These are phyloP conservation scores for Psidium guajava DNA, from an alignment of 345 rosid species.

Conservation along the genomic window DNA sequence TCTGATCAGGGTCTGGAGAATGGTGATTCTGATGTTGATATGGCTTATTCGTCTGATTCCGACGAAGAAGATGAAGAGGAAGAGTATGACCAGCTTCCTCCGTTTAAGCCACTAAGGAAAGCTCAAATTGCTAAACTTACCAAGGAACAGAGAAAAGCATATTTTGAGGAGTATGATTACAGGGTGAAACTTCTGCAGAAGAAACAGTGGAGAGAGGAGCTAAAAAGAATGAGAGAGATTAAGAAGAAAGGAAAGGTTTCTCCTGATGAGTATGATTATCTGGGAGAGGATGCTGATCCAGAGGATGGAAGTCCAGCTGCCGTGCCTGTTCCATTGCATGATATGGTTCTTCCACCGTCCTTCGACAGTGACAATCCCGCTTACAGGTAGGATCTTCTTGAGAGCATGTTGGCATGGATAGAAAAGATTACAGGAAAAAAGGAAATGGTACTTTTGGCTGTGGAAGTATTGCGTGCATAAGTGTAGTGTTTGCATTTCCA, in stretches of 20 bases:
- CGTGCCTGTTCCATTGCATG: constrained; percentile 83
- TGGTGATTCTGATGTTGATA: constrained; percentile 71
- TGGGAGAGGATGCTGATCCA: constrained; percentile 61
- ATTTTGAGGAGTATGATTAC: constrained; percentile 90
- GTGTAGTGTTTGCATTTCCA: not conserved
- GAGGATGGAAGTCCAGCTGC: constrained; percentile 74
- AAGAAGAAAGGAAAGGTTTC: constrained; percentile 66
- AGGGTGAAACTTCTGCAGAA: constrained; percentile 89
- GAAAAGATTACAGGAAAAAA: not conserved
- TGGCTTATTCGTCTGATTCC: constrained; percentile 71
- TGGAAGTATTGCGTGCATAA: not conserved
- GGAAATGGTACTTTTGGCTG: not conserved
- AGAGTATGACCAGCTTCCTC: constrained; percentile 89
- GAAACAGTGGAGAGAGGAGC: constrained; percentile 86
- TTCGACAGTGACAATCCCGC: constrained; percentile 82
- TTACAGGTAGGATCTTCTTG: constrained; percentile 22
- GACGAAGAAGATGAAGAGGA: constrained; percentile 82
- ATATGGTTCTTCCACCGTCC: constrained; percentile 84
- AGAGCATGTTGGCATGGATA: not conserved
- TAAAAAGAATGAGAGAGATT: constrained; percentile 65
- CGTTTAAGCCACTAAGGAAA: constrained; percentile 80
- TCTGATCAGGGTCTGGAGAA: constrained; percentile 73
- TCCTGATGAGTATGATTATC: constrained; percentile 38
- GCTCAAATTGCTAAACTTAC: constrained; percentile 70
- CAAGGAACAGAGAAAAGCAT: constrained; percentile 71